Base-by-base conservation (phyloP, 2,329 filamentous ascomycete genomes). In the Colletotrichum shisoi region DNA sequence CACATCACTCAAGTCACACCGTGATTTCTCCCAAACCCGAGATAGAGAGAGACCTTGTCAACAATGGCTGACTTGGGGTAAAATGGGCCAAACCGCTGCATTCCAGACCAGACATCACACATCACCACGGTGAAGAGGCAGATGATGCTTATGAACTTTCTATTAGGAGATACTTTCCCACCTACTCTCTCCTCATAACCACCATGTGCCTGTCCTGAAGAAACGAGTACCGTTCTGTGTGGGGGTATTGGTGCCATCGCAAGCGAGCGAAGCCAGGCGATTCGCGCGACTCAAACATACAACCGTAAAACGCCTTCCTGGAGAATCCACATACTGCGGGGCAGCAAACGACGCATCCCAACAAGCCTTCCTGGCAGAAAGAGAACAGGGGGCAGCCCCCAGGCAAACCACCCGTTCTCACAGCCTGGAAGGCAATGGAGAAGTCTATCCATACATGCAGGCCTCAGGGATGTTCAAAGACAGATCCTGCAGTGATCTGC, bases 401-500 rank as follows among this genome's bases (percentile, higher is more conserved):
- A 72, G 74, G 76, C 72, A 75, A 76, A 76, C 78, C 75, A 75
- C 76, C 31, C 77, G 77, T 73, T 79, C 78, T 79, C 79, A 76
- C 77, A 73, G 76, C 79, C 78, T 75, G 64, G 24, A 57, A 61
- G 44, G 60, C 66, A 74, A 59, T 49, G 60, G 63, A 60, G 59
- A 65, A 65, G 57, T 67, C 66, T 62, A 68, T 46, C 51, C 62
- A 67, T 67, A 68, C 66, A 67, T 68, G 66, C 62, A 53, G 21
- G 53, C 62, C 57, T 37, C 24, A 31, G 57, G 51, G 45, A 59
- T 37, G 42, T 54, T 53, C 42, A 12, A 34, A 57, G 39, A 67
- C 57, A 62, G 31, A 62, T 57, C 27, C 31, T 51, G 45, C 24
- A 62, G 48, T n/a, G 31, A 57, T 53, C 63, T 61, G 49, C 49